Conservation (phyloP, 148 eudicot genomes). For the Tetragonia tetragonoides region DNA sequence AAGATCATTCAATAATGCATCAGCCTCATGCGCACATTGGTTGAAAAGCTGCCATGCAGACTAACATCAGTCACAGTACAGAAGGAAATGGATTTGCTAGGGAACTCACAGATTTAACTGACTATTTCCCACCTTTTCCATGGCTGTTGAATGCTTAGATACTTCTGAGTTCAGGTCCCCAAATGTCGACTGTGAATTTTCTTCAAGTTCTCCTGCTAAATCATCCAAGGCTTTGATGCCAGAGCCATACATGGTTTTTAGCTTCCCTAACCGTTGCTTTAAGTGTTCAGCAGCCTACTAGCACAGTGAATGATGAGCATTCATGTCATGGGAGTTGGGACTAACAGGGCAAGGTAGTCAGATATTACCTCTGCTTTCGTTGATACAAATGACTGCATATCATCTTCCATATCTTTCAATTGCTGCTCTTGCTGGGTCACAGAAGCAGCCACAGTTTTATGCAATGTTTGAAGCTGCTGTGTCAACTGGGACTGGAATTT, state of each 20-base stretch:
- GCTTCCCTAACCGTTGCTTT: constrained; percentile 55
- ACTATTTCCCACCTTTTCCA: constrained; percentile 53
- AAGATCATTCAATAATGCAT: constrained; percentile 67
- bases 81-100: not conserved
- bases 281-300: constrained; percentile 88
- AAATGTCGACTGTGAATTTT: constrained; percentile 66
- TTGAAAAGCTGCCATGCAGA: constrained; percentile 64
- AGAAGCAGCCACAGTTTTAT: constrained; percentile 78
- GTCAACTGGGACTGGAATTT: constrained; percentile 79
- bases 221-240: constrained; percentile 78
- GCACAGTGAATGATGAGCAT: constrained; percentile 16
- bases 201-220: constrained; percentile 85
- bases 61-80: constrained; percentile 19
- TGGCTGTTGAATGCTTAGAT: constrained; percentile 77
- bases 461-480: constrained; percentile 86
- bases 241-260: constrained; percentile 76
- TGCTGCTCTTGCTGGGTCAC: constrained; percentile 89
- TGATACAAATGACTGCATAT: constrained; percentile 93
- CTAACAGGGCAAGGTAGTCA: constrained; percentile 3
- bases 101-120: not conserved
- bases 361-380: constrained; percentile 78
- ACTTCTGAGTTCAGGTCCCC: constrained; percentile 70
- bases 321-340: not conserved
- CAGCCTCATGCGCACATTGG: constrained; percentile 80
- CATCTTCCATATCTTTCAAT: constrained; percentile 88